phyloP scores from a whole-genome alignment of 495 filamentous ascomycete species.

The Bathelium albidoporum region DNA sequence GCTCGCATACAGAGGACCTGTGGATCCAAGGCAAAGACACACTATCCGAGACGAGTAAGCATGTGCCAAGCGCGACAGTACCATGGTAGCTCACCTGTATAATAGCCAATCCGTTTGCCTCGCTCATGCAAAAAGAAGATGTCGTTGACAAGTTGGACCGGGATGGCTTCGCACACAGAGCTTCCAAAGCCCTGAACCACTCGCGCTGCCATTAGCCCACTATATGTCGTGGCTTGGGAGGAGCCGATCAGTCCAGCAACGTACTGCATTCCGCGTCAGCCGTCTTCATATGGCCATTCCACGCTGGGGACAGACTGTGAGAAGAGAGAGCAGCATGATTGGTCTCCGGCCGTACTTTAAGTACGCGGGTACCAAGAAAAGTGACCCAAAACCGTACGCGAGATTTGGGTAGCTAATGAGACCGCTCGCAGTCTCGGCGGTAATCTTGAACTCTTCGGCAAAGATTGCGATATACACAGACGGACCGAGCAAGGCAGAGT shows the following conservation, averaged over 20 bases:
- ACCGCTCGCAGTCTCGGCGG: conserved; percentile 41
- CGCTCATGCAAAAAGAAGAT: conserved; percentile 57
- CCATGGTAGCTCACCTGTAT: conserved; percentile 36
- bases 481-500: conserved; percentile 47
- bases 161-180: conserved; percentile 51
- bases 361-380: conserved; percentile 50
- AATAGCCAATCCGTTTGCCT: conserved; percentile 48
- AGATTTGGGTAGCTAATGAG: conserved; percentile 54
- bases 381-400: conserved; percentile 49
- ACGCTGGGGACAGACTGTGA: conserved; percentile 34
- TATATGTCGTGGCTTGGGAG: conserved; percentile 41
- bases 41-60: conserved; percentile 25
- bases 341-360: conserved; percentile 48
- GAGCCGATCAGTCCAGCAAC: conserved; percentile 47
- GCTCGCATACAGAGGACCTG: conserved; percentile 49
- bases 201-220: conserved; percentile 44
- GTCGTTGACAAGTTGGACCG: conserved; percentile 56
- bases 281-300: background rate
- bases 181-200: conserved; percentile 48
- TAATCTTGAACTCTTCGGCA: conserved; percentile 43
- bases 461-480: conserved; percentile 52
- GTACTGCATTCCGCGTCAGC: conserved; percentile 32
- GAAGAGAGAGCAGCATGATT: conserved; percentile 40
- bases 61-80: background rate
- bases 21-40: conserved; percentile 49